Conservation (phyloP, 148 eudicot species). For the Nepenthes mirabilis region DNA sequence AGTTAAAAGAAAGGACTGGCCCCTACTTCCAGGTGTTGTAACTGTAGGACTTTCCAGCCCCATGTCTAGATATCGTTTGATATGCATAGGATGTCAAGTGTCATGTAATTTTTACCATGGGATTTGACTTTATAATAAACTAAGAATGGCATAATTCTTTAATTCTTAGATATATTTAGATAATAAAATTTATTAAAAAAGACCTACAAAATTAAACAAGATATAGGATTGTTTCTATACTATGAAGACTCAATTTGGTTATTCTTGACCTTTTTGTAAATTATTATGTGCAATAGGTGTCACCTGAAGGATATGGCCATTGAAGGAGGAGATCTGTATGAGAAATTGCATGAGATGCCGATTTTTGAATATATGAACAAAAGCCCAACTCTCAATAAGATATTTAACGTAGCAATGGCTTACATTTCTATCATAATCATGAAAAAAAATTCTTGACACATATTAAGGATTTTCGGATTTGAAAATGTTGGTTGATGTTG, state of each 20-base stretch:
- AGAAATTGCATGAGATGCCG: neutral
- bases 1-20: no score
- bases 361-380: neutral
- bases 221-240: no score
- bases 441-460: slow-evolving; percentile 1
- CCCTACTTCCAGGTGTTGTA: no score
- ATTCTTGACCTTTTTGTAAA: neutral
- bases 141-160: no score
- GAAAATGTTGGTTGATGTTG: slow-evolving; percentile 1
- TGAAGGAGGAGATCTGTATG: neutral
- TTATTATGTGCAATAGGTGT: neutral
- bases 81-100: no score
- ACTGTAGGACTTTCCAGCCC: no score
- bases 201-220: no score
- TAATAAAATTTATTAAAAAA: no score
- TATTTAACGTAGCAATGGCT: neutral
- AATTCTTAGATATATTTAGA: no score
- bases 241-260: neutral
- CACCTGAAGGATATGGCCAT: neutral
- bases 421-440: neutral
- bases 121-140: no score
- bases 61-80: no score
- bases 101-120: no score
- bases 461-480: slow-evolving; percentile 4
- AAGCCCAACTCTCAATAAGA: neutral